Evolutionary conservation across 164 flowering plant genomes (phyloP).

Genomic region (Paratinospora sagittata): DNA sequence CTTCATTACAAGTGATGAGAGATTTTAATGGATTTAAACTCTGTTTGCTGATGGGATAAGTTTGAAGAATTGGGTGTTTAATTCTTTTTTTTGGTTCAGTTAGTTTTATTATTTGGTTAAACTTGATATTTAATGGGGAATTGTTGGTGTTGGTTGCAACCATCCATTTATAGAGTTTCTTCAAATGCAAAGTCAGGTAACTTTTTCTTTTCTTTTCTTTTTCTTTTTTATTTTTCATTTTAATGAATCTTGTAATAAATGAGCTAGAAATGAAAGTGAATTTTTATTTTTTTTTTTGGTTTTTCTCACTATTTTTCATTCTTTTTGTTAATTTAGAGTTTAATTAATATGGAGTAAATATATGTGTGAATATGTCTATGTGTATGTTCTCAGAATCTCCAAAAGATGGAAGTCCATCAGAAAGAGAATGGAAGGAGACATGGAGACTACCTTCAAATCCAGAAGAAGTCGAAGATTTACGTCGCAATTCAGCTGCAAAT

Average conservation of each 20-base stretch:
- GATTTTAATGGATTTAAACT: too few relatives aligned
- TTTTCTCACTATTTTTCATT: too few relatives aligned
- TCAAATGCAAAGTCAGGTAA: slow-evolving; percentile 70
- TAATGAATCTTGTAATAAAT: neutral
- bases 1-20: too few relatives aligned
- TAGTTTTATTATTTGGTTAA: too few relatives aligned
- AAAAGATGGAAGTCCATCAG: slow-evolving; percentile 32
- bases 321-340: neutral
- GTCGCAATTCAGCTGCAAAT: slow-evolving; percentile 66
- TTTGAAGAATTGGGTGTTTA: slow-evolving; percentile 12
- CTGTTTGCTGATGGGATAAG: slow-evolving; percentile 13
- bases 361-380: neutral
- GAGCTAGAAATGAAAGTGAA: too few relatives aligned
- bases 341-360: neutral
- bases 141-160: slow-evolving; percentile 48
- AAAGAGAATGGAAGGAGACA: slow-evolving; percentile 23
- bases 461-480: slow-evolving; percentile 79
- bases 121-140: slow-evolving; percentile 63
- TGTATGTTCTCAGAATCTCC: slow-evolving; percentile 42
- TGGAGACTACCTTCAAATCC: slow-evolving; percentile 74
- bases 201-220: slow-evolving; percentile 2
- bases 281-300: too few relatives aligned
- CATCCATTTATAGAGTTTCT: slow-evolving; percentile 49
- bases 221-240: neutral
- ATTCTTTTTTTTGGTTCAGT: too few relatives aligned